Percentiles rank a stretch among this genome's conserved stretches.
Conservation (phyloP, 371 early-diverging fungal species). For the Rhizopus arrhizus region DNA sequence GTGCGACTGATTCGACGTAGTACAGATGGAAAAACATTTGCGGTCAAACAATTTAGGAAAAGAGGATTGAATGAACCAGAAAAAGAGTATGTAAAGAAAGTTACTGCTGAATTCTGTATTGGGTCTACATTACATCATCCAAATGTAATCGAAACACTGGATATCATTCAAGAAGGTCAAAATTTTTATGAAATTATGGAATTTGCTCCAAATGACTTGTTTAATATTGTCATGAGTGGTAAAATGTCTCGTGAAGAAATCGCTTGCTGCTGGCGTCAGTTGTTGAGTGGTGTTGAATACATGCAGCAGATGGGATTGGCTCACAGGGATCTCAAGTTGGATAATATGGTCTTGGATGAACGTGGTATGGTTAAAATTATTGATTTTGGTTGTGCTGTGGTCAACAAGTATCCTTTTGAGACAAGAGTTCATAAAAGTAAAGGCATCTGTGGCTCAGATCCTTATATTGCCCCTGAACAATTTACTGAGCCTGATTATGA, state of each 20-base stretch:
- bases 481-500: constrained; percentile 61
- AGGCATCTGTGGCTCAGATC: constrained; percentile 84
- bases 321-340: constrained; percentile 88
- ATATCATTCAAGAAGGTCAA: constrained; percentile 71
- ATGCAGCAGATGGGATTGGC: constrained; percentile 79
- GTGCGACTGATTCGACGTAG: constrained; percentile 66
- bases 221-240: constrained; percentile 73
- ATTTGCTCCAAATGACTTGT: constrained; percentile 79
- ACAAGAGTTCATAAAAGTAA: constrained; percentile 54
- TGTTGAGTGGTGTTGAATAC: constrained; percentile 73
- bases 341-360: constrained; percentile 77
- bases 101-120: constrained; percentile 86
- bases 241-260: constrained; percentile 68
- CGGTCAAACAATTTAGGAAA: constrained; percentile 83
- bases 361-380: constrained; percentile 82
- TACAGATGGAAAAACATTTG: constrained; percentile 65
- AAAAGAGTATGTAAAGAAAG: constrained; percentile 80
- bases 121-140: constrained; percentile 81
- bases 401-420: constrained; percentile 74
- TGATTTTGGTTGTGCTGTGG: constrained; percentile 90
- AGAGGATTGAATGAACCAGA: constrained; percentile 67
- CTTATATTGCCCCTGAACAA: constrained; percentile 92
- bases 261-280: constrained; percentile 75
- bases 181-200: constrained; percentile 79
- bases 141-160: constrained; percentile 85